A percentile compares a stretch with the other conserved stretches of the same genome.
These are phyloP conservation scores for Elsinoe ampelina DNA, from an alignment of 2,329 filamentous ascomycete species.

Conservation along the genomic window DNA sequence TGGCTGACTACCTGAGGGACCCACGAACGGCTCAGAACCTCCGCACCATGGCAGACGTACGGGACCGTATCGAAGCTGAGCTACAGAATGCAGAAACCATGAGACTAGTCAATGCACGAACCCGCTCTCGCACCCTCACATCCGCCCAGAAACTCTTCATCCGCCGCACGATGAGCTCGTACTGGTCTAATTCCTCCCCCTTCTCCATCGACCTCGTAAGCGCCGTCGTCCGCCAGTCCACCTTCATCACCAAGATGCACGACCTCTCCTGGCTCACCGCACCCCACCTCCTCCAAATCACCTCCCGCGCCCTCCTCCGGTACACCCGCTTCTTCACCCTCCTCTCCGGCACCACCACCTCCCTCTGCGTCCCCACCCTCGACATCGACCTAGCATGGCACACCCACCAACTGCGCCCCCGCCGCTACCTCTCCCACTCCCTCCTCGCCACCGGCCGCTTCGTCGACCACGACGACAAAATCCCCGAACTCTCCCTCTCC, in stretches of 20 bases:
- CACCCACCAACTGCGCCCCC: slow-evolving; percentile 64
- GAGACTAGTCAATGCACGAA: slow-evolving; percentile 26
- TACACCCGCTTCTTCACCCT: slow-evolving; percentile 56
- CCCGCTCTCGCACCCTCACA: slow-evolving; percentile 8
- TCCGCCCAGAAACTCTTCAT: slow-evolving; percentile 26
- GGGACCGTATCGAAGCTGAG: slow-evolving; percentile 40
- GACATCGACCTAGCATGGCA: slow-evolving; percentile 74
- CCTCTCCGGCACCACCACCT: slow-evolving; percentile 40
- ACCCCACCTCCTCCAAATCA: slow-evolving; percentile 54
- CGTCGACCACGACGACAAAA: slow-evolving; percentile 77
- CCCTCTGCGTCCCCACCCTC: slow-evolving; percentile 58
- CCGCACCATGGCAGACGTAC: slow-evolving; percentile 43
- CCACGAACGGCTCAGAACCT: background rate
- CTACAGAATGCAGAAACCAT: slow-evolving; percentile 34
- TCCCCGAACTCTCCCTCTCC: slow-evolving; percentile 57
- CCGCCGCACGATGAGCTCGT: slow-evolving; percentile 60
- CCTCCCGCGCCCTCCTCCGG: slow-evolving; percentile 54
- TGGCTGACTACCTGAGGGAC: background rate
- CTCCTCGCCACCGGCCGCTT: slow-evolving; percentile 44
- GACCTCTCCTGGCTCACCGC: slow-evolving; percentile 70
- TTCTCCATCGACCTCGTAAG: slow-evolving; percentile 58
- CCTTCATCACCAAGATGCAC: slow-evolving; percentile 65
- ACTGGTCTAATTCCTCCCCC: slow-evolving; percentile 57
- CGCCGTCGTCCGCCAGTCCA: slow-evolving; percentile 56
- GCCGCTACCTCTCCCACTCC: slow-evolving; percentile 53